Evolutionary conservation across 108 stramenopile genomes (phyloP).

Genomic region (Nitzschia sp.): DNA sequence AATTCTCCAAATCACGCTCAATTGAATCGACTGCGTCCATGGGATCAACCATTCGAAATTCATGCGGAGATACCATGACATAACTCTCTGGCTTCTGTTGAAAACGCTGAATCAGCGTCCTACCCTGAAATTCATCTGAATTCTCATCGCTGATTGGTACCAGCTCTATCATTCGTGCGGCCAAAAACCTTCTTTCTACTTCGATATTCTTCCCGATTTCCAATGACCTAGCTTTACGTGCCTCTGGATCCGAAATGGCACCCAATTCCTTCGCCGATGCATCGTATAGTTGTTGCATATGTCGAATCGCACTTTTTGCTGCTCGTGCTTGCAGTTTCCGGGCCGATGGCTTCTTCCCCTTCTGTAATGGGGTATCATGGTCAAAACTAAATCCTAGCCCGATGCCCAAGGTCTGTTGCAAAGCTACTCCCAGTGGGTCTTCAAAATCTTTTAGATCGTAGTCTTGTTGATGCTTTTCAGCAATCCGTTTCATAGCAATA

Average conservation of each 20-base stretch:
- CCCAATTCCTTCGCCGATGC: slow-evolving; percentile 8
- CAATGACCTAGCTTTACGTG: slow-evolving; percentile 1
- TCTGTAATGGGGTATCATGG: slow-evolving; percentile 35
- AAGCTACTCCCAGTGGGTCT: slow-evolving; percentile 83
- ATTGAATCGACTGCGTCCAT: background rate
- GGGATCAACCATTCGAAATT: background rate
- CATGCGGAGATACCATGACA: background rate
- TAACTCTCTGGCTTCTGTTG: background rate
- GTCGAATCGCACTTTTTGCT: slow-evolving; percentile 79
- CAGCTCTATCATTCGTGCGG: slow-evolving; percentile 29
- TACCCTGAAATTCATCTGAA: slow-evolving; percentile 3
- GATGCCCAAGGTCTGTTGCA: slow-evolving; percentile 74
- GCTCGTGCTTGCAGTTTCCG: slow-evolving; percentile 74
- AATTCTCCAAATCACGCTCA: background rate
- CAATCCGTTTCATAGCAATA: slow-evolving; percentile 38
- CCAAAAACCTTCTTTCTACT: slow-evolving; percentile 29
- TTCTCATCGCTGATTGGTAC: slow-evolving; percentile 15
- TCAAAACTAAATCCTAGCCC: slow-evolving; percentile 79
- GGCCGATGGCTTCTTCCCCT: slow-evolving; percentile 43
- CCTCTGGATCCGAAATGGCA: slow-evolving; percentile 8
- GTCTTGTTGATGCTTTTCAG: slow-evolving; percentile 39
- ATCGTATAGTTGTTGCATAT: slow-evolving; percentile 32
- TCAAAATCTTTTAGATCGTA: slow-evolving; percentile 18
- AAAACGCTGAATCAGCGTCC: background rate
- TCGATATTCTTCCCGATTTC: slow-evolving; percentile 15